Conservation (phyloP, 805 yeast genomes). For the Saccharomycopsis oosterbeekiorum region DNA sequence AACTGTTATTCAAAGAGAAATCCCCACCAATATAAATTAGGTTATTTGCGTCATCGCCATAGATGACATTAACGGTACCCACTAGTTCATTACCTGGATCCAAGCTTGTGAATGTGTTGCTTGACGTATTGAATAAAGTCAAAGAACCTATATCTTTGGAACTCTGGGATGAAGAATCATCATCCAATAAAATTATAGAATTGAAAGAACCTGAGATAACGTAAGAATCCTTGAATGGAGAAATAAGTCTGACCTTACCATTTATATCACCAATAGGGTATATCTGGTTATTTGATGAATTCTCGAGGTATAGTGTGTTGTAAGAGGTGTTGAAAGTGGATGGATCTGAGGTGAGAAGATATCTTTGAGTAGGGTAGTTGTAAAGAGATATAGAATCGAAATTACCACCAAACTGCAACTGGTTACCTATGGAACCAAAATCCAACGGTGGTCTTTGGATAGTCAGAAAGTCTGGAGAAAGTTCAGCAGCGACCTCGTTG, state of each 20-base stretch:
- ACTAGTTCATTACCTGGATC: slow-evolving; percentile 13
- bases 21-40: slow-evolving; percentile 75
- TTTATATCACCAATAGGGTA: slow-evolving; percentile 10
- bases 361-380: slow-evolving; percentile 13
- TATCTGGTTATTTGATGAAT: slow-evolving; percentile 1
- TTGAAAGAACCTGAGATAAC: slow-evolving; percentile 12
- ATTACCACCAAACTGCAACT: slow-evolving; percentile 18
- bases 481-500: background rate
- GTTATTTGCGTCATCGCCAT: slow-evolving; percentile 37
- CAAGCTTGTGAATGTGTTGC: slow-evolving; percentile 7
- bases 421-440: slow-evolving; percentile 31
- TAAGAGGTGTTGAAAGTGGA: slow-evolving; percentile 2
- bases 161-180: background rate
- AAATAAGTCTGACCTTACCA: slow-evolving; percentile 10
- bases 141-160: slow-evolving; percentile 5
- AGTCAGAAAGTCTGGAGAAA: background rate
- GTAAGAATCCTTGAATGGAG: slow-evolving; percentile 8
- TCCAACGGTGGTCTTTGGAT: slow-evolving; percentile 31
- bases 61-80: slow-evolving; percentile 36
- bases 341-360: slow-evolving; percentile 6
- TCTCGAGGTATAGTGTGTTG: slow-evolving; percentile 10
- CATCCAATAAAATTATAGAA: background rate
- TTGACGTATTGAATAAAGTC: slow-evolving; percentile 5
- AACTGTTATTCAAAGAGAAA: slow-evolving; percentile 41
- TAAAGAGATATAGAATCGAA: slow-evolving; percentile 15